A percentile compares a stretch with the other conserved stretches of the same genome.
These are phyloP conservation scores for Blepharisma stoltei DNA, from an alignment of 73 alveolate species.

Conservation along the genomic window DNA sequence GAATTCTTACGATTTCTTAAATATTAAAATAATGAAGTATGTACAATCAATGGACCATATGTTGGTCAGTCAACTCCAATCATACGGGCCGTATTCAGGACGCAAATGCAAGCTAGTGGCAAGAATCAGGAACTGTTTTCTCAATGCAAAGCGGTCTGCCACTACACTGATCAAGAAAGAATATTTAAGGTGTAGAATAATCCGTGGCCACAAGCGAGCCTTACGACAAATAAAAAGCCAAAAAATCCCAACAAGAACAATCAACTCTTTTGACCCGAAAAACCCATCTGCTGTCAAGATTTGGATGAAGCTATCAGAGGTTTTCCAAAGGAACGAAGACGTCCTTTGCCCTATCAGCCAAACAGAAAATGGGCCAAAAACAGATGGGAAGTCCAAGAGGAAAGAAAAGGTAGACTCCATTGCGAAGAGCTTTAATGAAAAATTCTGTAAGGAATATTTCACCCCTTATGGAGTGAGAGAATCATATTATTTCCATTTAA, in stretches of 20 bases:
- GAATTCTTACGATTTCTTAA: too few species aligned
- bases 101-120: too few species aligned
- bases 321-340: not conserved
- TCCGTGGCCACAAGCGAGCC: conserved; percentile 22
- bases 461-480: not conserved
- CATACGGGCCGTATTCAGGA: too few species aligned
- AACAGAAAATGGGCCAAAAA: not conserved
- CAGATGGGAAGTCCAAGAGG: not conserved
- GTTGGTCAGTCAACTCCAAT: too few species aligned
- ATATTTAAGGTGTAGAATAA: not conserved
- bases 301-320: not conserved
- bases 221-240: not conserved
- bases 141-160: not conserved
- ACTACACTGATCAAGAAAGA: not conserved
- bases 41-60: too few species aligned
- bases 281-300: not conserved
- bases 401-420: not conserved
- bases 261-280: not conserved
- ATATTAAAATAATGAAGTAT: too few species aligned
- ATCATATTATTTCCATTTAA: too few species aligned
- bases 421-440: not conserved
- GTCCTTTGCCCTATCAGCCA: not conserved
- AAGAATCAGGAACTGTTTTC: too few species aligned
- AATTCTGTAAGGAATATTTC: not conserved
- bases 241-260: not conserved